Percentiles rank a stretch among this genome's conserved stretches.
phyloP scores from a whole-genome alignment of 345 rosid species.

The Hypericum perforatum region DNA sequence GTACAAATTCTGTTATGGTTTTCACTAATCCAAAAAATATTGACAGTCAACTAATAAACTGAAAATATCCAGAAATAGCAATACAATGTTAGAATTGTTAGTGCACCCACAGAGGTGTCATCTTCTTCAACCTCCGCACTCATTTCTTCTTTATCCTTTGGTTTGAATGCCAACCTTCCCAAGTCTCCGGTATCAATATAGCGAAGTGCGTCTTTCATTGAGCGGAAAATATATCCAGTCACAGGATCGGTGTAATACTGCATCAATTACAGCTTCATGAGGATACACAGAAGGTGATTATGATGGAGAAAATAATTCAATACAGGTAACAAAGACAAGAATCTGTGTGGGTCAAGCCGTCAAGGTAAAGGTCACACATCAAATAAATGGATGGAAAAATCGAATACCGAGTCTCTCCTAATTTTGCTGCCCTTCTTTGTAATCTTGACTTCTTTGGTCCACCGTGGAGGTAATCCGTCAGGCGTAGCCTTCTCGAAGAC shows the following conservation, averaged over 20 bases:
- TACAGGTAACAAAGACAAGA: background rate
- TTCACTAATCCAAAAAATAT: background rate
- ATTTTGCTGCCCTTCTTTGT: slow-evolving; percentile 39
- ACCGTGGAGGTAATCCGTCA: slow-evolving; percentile 76
- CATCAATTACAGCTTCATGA: slow-evolving; percentile 14
- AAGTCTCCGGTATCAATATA: slow-evolving; percentile 58
- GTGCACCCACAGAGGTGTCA: slow-evolving; percentile 36
- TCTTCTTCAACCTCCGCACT: slow-evolving; percentile 37
- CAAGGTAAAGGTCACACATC: background rate
- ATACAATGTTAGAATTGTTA: slow-evolving; percentile 3
- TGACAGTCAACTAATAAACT: slow-evolving; percentile 1
- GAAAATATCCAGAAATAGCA: background rate
- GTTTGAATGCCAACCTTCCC: slow-evolving; percentile 51
- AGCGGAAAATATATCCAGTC: slow-evolving; percentile 66
- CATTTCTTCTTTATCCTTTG: slow-evolving; percentile 27
- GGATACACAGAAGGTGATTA: background rate
- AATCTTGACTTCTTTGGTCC: slow-evolving; percentile 69
- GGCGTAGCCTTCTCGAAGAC: slow-evolving; percentile 29
- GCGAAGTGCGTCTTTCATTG: slow-evolving; percentile 68
- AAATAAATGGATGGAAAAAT: slow-evolving; percentile 13
- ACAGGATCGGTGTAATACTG: slow-evolving; percentile 80
- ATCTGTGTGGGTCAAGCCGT: background rate
- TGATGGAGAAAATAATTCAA: too few species aligned
- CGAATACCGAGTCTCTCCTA: slow-evolving; percentile 65
- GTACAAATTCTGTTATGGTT: background rate